Evolutionary conservation across 2,329 filamentous ascomycete genomes (phyloP).

Genomic region (Colletotrichum falcatum): DNA sequence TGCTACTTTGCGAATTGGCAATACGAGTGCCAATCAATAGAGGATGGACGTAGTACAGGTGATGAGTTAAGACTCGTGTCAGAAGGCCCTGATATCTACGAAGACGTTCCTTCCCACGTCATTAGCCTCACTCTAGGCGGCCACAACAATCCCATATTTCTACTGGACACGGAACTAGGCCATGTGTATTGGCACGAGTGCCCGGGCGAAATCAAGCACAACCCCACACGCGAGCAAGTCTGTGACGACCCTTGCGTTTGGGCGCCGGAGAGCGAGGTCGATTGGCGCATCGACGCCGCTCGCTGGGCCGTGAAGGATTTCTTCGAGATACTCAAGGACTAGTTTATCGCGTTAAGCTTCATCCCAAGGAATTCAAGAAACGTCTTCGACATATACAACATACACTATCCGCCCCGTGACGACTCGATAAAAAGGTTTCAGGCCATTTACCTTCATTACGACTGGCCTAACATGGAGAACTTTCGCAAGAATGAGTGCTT

Average conservation of each 20-base stretch:
- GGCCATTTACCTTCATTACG: constrained; percentile 44
- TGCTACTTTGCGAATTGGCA: constrained; percentile 17
- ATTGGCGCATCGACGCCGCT: constrained; percentile 43
- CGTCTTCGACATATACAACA: constrained; percentile 20
- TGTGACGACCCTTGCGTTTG: not conserved
- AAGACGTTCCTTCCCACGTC: constrained; percentile 40
- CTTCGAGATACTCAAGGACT: constrained; percentile 44
- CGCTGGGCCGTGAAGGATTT: constrained; percentile 46
- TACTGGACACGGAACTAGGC: constrained; percentile 46
- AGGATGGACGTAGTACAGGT: constrained; percentile 18
- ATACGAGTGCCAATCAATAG: too few species aligned
- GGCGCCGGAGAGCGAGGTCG: constrained; percentile 41
- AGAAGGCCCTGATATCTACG: constrained; percentile 28
- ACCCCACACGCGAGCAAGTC: constrained; percentile 25
- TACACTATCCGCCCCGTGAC: not conserved
- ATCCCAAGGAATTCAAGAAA: constrained; percentile 40
- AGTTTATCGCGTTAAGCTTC: constrained; percentile 43
- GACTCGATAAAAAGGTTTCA: constrained; percentile 41
- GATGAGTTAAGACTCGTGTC: not conserved
- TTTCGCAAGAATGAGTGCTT: constrained; percentile 46
- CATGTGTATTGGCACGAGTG: constrained; percentile 43
- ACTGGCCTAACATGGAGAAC: constrained; percentile 44
- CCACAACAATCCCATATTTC: constrained; percentile 36
- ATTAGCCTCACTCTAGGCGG: constrained; percentile 39
- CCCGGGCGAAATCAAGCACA: constrained; percentile 14